Percentiles rank a stretch among this genome's conserved stretches.
phyloP scores from a whole-genome alignment of 352 stramenopile genomes.

The Blastocystis sp. region DNA sequence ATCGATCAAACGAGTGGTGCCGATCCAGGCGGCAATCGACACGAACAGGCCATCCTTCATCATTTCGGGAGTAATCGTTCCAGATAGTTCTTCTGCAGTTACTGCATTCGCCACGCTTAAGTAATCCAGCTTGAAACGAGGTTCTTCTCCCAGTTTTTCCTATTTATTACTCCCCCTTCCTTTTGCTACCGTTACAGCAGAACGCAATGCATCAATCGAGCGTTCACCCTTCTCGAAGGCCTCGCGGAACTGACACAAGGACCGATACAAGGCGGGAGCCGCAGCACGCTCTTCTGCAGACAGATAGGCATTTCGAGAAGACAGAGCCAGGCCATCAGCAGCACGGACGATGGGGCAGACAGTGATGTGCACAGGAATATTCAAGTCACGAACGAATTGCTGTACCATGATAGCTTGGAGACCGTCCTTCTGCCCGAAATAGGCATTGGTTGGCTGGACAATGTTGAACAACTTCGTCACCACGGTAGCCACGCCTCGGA shows the following conservation, averaged over 20 bases:
- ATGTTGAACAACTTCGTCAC: slow-evolving; percentile 99
- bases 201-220: background rate
- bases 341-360: slow-evolving; percentile 82
- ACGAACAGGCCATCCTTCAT: slow-evolving; percentile 73
- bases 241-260: slow-evolving; percentile 65
- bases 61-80: background rate
- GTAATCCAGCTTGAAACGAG: slow-evolving; percentile 89
- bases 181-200: background rate
- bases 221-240: slow-evolving; percentile 48
- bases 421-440: slow-evolving; percentile 98
- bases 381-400: slow-evolving; percentile 87
- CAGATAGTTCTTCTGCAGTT: slow-evolving; percentile 66
- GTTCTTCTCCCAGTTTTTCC: slow-evolving; percentile 73
- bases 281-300: slow-evolving; percentile 75
- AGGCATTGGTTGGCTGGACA: slow-evolving; percentile 86
- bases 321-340: slow-evolving; percentile 88
- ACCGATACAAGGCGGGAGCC: slow-evolving; percentile 78
- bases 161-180: background rate
- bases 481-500: slow-evolving; percentile 94
- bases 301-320: slow-evolving; percentile 95
- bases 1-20: slow-evolving; percentile 91
- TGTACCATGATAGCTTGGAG: slow-evolving; percentile 81
- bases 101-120: slow-evolving; percentile 83
- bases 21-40: slow-evolving; percentile 86
- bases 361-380: slow-evolving; percentile 83